Conservation (phyloP, 1,139 yeast species). For the Protomyces gravidus region DNA sequence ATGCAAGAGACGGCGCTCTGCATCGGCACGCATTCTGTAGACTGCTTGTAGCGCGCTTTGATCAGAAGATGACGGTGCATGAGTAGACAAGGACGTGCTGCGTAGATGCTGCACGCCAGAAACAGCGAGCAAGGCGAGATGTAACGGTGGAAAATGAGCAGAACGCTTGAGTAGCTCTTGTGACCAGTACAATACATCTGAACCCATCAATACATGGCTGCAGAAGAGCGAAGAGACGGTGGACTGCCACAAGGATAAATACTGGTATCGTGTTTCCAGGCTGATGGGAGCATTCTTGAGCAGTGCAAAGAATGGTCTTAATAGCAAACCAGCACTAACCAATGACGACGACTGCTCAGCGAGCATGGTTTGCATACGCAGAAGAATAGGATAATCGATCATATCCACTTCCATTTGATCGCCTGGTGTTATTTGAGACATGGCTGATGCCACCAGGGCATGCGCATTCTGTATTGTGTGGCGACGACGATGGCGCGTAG, state of each 20-base stretch:
- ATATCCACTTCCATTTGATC: constrained; percentile 2
- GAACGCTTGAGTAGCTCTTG: background rate
- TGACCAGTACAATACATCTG: constrained; percentile 1
- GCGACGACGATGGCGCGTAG: background rate
- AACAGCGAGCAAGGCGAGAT: constrained; percentile 10
- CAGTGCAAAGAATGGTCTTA: background rate
- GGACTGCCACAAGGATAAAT: constrained; percentile 5
- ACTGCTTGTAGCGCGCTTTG: background rate
- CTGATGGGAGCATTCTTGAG: constrained; percentile 4
- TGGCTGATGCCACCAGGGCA: background rate
- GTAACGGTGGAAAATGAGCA: background rate
- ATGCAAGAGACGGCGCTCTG: constrained; percentile 9
- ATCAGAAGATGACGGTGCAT: background rate
- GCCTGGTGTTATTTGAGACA: constrained; percentile 8
- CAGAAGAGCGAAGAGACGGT: background rate
- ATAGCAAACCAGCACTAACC: background rate
- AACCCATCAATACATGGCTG: constrained; percentile 1
- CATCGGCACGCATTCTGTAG: constrained; percentile 15
- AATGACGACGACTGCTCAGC: background rate
- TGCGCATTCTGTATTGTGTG: background rate
- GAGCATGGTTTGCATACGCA: constrained; percentile 3
- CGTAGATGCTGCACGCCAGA: constrained; percentile 6
- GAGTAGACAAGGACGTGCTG: background rate
- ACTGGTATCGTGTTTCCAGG: background rate
- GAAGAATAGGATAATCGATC: constrained; percentile 1